phyloP scores from a whole-genome alignment of 2,329 filamentous ascomycete genomes.

The Fusarium ramigenum region DNA sequence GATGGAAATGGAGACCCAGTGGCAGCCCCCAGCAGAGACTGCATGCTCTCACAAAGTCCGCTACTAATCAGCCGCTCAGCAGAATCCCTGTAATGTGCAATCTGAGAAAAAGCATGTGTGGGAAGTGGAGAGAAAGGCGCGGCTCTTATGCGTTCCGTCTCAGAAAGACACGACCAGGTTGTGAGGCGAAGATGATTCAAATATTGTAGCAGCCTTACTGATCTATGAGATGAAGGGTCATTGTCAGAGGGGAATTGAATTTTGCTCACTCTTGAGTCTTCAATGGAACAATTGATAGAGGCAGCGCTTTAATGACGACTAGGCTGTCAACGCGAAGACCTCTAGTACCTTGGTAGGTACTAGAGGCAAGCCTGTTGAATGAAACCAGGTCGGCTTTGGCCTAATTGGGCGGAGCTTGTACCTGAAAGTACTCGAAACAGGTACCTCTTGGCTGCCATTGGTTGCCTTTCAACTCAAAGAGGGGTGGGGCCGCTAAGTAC shows the following conservation, averaged over 20 bases:
- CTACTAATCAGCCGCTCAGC: conserved; percentile 36
- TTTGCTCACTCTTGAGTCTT: not conserved
- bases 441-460: conserved; percentile 27
- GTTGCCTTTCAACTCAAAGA: conserved; percentile 6
- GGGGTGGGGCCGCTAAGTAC: conserved; percentile 1
- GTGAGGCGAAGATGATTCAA: conserved; percentile 12
- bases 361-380: not conserved
- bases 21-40: conserved; percentile 11
- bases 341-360: not conserved
- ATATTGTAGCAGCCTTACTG: not conserved
- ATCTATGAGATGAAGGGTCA: not conserved
- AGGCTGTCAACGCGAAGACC: not conserved
- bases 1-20: conserved; percentile 8
- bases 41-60: conserved; percentile 26
- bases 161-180: conserved; percentile 10
- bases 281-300: not conserved
- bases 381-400: conserved; percentile 3
- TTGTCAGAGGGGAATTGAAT: not conserved
- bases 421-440: conserved; percentile 32
- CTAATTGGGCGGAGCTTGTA: conserved; percentile 22
- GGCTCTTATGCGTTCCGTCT: conserved; percentile 30
- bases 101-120: conserved; percentile 29
- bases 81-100: conserved; percentile 27
- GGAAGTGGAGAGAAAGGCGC: conserved; percentile 23
- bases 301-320: not conserved